A percentile compares a stretch with the other conserved stretches of the same genome.
These are phyloP conservation scores for Chiua virens DNA, from an alignment of 768 basidiomycete genomes.

Conservation along the genomic window DNA sequence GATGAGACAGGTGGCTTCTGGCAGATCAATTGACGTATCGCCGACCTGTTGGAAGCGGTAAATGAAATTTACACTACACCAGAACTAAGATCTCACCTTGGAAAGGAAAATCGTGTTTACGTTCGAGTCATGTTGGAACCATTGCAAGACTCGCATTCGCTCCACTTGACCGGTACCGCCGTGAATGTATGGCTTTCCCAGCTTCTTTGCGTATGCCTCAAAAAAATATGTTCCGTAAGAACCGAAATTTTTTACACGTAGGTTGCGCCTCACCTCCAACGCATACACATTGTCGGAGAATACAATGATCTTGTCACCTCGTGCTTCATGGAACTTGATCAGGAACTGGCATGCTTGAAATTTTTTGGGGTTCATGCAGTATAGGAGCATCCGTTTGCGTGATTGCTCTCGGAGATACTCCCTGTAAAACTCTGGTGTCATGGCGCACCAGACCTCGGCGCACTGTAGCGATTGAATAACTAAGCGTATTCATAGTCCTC, in stretches of 20 bases:
- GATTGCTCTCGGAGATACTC: constrained; percentile 94
- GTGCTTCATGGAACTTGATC: constrained; percentile 95
- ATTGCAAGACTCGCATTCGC: constrained; percentile 90
- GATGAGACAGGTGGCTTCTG: constrained; percentile 98
- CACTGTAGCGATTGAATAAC: constrained; percentile 53
- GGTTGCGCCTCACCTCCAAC: constrained; percentile 66
- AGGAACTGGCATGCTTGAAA: constrained; percentile 99
- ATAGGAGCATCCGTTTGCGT: constrained; percentile 91
- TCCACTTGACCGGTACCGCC: constrained; percentile 94
- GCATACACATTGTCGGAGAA: constrained; percentile 99
- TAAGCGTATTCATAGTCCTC: neutral
- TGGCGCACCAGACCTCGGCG: constrained; percentile 99
- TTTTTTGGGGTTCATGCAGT: constrained; percentile 99
- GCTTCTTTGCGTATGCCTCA: constrained; percentile 89
- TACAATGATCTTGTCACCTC: constrained; percentile 99
- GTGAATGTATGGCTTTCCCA: constrained; percentile 94
- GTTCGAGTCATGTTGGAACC: constrained; percentile 93
- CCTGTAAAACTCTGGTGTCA: constrained; percentile 99
- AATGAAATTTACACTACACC: constrained; percentile 14
- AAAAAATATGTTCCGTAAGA: too few relatives aligned
- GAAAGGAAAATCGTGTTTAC: constrained; percentile 99
- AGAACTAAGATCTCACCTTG: constrained; percentile 55
- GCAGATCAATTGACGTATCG: constrained; percentile 97
- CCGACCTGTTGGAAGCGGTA: constrained; percentile 62
- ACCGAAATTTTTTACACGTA: too few relatives aligned